Evolutionary conservation across 2,329 filamentous ascomycete genomes (phyloP).

Genomic region (Aspergillus bombycis): DNA sequence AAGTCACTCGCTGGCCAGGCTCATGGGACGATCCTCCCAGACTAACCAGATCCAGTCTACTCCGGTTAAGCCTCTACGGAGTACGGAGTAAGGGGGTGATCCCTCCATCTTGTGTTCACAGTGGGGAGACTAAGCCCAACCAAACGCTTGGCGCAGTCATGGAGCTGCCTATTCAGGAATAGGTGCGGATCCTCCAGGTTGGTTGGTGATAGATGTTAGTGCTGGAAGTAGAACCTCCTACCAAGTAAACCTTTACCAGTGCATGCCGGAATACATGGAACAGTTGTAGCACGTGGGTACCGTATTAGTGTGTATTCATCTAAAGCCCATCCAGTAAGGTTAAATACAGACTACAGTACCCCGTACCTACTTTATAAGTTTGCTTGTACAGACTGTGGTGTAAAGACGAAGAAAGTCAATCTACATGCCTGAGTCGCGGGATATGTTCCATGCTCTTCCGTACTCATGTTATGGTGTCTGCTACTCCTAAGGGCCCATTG

Average conservation of each 20-base stretch:
- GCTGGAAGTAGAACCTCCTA: neutral
- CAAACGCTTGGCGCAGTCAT: neutral
- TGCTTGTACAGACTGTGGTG: neutral
- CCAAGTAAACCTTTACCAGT: neutral
- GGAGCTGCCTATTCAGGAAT: conserved; percentile 3
- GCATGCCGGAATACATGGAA: neutral
- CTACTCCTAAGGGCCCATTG: neutral
- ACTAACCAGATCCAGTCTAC: neutral
- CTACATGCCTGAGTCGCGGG: neutral
- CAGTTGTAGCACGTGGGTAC: neutral
- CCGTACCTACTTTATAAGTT: neutral
- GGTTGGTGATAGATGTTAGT: neutral
- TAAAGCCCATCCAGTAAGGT: neutral
- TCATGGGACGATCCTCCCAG: neutral
- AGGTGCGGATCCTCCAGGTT: conserved; percentile 1
- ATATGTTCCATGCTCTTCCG: neutral
- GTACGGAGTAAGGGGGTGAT: neutral
- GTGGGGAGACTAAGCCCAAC: neutral
- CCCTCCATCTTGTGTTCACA: neutral
- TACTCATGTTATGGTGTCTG: neutral
- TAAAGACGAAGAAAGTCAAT: neutral
- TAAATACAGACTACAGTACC: neutral
- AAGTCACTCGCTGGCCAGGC: neutral
- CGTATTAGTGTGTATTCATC: conserved; percentile 1
- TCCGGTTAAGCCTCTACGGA: neutral